Conservation (phyloP, 129 eudicot species). For the Artemisia argyi region DNA sequence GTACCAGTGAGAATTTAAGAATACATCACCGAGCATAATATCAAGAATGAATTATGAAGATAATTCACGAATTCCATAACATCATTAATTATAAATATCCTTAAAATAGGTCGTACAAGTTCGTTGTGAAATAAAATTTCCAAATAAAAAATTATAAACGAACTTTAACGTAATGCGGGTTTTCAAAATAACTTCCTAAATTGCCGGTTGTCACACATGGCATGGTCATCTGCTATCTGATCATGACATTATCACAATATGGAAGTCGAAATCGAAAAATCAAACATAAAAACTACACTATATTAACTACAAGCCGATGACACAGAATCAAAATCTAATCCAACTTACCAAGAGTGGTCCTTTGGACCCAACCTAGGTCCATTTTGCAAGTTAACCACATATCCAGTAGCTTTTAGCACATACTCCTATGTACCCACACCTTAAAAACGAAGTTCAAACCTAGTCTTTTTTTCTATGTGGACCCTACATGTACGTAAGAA, state of each 20-base stretch:
- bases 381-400: conserved; percentile 19
- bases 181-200: no score
- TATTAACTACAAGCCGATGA: background rate
- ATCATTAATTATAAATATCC: no score
- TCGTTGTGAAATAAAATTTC: no score
- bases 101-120: no score
- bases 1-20: no score
- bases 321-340: conserved; percentile 12
- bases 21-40: no score
- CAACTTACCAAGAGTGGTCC: conserved; percentile 33
- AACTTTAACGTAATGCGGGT: no score
- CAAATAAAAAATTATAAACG: no score
- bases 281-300: background rate
- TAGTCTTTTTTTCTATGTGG: background rate
- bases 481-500: background rate
- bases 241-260: background rate
- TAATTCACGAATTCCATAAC: no score
- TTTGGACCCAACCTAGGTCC: conserved; percentile 24
- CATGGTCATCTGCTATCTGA: conserved; percentile 9
- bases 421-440: conserved; percentile 18
- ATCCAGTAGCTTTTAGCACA: conserved; percentile 17
- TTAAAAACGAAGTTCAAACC: conserved; percentile 1
- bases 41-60: no score
- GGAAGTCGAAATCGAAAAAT: conserved; percentile 2
- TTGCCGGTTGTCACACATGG: no score